These are phyloP conservation scores for Ustilago crameri DNA, from an alignment of 1,284 basidiomycete genomes.

Conservation along the genomic window DNA sequence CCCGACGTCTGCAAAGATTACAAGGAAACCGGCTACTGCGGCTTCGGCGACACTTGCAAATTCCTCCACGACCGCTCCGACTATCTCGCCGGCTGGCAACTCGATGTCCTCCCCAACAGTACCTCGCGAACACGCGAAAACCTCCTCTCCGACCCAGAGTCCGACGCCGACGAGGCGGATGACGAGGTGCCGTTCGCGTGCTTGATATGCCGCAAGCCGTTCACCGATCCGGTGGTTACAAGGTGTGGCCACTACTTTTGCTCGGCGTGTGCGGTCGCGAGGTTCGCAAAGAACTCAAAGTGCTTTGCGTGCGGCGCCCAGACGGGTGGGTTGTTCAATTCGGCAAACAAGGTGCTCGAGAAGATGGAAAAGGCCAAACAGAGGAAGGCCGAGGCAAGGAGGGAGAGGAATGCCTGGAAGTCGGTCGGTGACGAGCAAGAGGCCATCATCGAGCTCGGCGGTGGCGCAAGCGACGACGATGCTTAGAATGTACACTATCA, in stretches of 20 bases:
- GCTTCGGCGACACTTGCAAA: constrained; percentile 98
- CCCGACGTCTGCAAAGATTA: constrained; percentile 99
- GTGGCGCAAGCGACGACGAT: too few species aligned
- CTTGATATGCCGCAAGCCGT: constrained; percentile 91
- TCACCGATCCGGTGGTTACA: constrained; percentile 93
- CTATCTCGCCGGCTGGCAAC: constrained; percentile 97
- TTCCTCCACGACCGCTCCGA: constrained; percentile 72
- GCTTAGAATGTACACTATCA: too few species aligned
- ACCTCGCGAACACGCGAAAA: constrained; percentile 35
- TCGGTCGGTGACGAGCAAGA: constrained; percentile 15
- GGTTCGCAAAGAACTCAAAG: constrained; percentile 92
- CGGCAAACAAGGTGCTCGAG: constrained; percentile 82
- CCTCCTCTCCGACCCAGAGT: constrained; percentile 36
- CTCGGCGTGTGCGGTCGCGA: constrained; percentile 86
- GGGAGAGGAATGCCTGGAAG: constrained; percentile 29
- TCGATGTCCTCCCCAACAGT: constrained; percentile 70
- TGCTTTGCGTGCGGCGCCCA: constrained; percentile 93
- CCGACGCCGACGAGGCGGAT: constrained; percentile 71
- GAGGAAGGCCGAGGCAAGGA: constrained; percentile 30
- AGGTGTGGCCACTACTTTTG: constrained; percentile 98
- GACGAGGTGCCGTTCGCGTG: constrained; percentile 98
- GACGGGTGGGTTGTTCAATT: constrained; percentile 93
- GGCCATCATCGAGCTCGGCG: too few species aligned
- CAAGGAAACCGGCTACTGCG: constrained; percentile 99
- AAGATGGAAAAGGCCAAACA: constrained; percentile 71